phyloP scores from a whole-genome alignment of 345 rosid species.

The Eucalyptus polybractea region DNA sequence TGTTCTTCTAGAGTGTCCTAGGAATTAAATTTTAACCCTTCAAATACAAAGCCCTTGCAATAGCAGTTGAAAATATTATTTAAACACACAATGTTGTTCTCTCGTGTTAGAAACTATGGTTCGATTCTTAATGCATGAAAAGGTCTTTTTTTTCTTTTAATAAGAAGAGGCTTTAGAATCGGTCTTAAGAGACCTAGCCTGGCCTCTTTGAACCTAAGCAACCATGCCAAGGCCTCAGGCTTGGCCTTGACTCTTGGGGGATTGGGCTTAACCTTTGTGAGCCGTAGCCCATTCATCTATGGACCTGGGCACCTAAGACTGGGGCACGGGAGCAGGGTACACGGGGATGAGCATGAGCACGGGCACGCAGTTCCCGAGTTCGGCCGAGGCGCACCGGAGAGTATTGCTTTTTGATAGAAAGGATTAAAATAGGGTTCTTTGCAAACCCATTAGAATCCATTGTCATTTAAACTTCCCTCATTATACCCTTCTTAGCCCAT shows the following conservation, averaged over 20 bases:
- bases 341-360: background rate
- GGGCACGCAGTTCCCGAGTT: too few relatives aligned
- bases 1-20: background rate
- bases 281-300: background rate
- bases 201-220: background rate
- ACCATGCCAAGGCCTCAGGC: background rate
- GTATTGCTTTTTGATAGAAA: too few relatives aligned
- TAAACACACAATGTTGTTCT: background rate
- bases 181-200: background rate
- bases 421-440: background rate
- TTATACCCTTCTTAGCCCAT: background rate
- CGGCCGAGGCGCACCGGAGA: too few relatives aligned
- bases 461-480: background rate
- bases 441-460: background rate
- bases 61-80: background rate
- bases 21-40: background rate
- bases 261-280: background rate
- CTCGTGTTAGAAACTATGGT: background rate
- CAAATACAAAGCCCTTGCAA: background rate
- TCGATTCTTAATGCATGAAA: background rate
- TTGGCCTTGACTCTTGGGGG: background rate
- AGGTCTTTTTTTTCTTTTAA: too few relatives aligned
- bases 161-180: background rate
- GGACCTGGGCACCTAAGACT: background rate
- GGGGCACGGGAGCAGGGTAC: background rate